Conservation (phyloP, 345 rosid species). For the Cardamine occulta region DNA sequence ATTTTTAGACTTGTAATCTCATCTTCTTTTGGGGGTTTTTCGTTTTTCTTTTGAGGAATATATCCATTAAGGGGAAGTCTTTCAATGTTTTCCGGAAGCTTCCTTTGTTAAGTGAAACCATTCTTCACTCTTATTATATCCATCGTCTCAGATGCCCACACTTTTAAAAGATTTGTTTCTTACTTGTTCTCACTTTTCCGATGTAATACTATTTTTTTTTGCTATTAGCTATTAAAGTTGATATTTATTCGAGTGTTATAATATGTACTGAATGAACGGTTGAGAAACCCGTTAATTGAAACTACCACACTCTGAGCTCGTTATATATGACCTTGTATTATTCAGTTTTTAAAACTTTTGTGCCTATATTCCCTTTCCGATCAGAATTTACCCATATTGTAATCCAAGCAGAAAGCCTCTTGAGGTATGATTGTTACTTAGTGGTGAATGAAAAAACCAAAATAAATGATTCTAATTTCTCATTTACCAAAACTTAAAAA, state of each 20-base stretch:
- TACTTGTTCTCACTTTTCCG: background rate
- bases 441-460: background rate
- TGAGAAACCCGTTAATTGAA: background rate
- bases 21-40: background rate
- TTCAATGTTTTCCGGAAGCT: constrained; percentile 29
- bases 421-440: background rate
- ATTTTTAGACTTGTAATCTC: constrained; percentile 23
- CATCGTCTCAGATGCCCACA: background rate
- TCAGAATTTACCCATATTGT: background rate
- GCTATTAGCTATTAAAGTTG: background rate
- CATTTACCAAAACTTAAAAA: background rate
- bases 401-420: background rate
- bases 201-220: constrained; percentile 1
- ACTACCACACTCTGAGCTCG: background rate
- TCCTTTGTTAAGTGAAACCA: constrained; percentile 7
- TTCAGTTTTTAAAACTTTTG: background rate
- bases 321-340: background rate
- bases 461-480: background rate
- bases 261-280: background rate
- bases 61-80: constrained; percentile 14
- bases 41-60: constrained; percentile 1
- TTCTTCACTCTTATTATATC: background rate
- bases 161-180: background rate
- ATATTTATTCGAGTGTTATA: background rate
- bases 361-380: background rate